phyloP scores from a whole-genome alignment of 106 monocot genomes.

The Apostasia shenzhenica region DNA sequence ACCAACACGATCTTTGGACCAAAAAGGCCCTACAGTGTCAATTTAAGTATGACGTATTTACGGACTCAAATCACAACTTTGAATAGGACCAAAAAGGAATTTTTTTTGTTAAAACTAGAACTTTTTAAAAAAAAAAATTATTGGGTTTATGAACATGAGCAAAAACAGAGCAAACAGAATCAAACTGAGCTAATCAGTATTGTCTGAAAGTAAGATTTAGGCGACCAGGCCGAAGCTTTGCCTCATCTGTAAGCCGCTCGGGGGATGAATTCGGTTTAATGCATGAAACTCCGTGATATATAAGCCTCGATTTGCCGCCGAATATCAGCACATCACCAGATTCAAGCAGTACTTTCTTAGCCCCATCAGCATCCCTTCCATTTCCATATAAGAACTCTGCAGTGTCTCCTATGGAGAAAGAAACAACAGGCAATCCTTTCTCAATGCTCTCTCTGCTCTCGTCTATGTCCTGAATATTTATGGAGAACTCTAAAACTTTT shows the following conservation, averaged over 20 bases:
- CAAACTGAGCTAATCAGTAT: conserved; percentile 5
- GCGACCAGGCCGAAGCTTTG: conserved; percentile 34
- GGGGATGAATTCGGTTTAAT: conserved; percentile 31
- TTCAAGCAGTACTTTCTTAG: conserved; percentile 38
- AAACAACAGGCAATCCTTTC: conserved; percentile 55
- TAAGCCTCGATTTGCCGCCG: conserved; percentile 45
- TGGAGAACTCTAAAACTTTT: too few species aligned
- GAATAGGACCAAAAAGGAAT: too few species aligned
- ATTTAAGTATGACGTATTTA: too few species aligned
- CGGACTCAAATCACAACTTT: too few species aligned
- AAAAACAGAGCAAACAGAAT: too few species aligned
- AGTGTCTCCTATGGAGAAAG: conserved; percentile 62
- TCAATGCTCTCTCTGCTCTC: conserved; percentile 35
- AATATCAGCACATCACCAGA: conserved; percentile 66
- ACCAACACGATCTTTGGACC: too few species aligned
- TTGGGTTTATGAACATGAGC: too few species aligned
- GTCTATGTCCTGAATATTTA: conserved; percentile 44
- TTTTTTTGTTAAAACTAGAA: too few species aligned
- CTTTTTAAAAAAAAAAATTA: too few species aligned
- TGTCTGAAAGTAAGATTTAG: conserved; percentile 63
- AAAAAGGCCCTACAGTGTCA: too few species aligned
- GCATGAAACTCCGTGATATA: conserved; percentile 48
- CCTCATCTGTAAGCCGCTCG: conserved; percentile 22
- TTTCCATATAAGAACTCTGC: conserved; percentile 45
- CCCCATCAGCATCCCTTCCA: conserved; percentile 20